Base-by-base conservation (phyloP, 192 early-diverging fungal genomes). In the Coemansia sp. region DNA sequence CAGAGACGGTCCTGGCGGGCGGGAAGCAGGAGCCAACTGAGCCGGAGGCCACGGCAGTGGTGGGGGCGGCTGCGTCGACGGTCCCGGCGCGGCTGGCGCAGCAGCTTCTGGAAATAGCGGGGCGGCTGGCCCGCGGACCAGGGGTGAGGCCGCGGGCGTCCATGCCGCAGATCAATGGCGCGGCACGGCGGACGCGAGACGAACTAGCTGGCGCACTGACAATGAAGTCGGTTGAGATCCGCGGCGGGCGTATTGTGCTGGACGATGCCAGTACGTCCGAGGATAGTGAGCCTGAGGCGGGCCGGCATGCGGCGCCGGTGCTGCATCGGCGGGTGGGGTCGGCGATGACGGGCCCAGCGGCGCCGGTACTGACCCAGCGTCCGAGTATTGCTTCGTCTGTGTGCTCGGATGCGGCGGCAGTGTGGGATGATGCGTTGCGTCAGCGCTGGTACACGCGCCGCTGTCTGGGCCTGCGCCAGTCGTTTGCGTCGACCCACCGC, bases 141-240 rank as follows among this genome's bases (percentile, higher is more conserved):
- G 38, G 36, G 4, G 68, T 72, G 56, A 51, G 68, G 23, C 62
- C 68, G 21, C 56, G 68, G 4, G 68, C 68, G 36, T 72, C 68
- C 42, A 64, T 72, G 68, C 68, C 68, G 13, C 30, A 54, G 27
- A 72, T 72, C 13, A 57, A 49, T 5, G 41, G 27, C 32, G 57
- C 37, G 35, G 10, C 48, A 16, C 44, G 60, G 12, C 21, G 28
- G 3, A 37, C 37, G 13, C 30, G 54, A 7, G 68, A 72, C 30
- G 68, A 72, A 49, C 56, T 65, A 37, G 35, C 62, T 0, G 61
- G 55, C 13, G 68, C 68, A 14, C 56, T 72, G 47, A 72, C 68
- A 5, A 72, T 72, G 68, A 72, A 72, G 49, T 51, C 62, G 12
- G 68, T 72, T 17, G 68, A 72, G 57, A 72, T 72, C 38, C 61